Conservation (phyloP, 2,329 filamentous ascomycete species). For the Fusarium sterilihyphosum region DNA sequence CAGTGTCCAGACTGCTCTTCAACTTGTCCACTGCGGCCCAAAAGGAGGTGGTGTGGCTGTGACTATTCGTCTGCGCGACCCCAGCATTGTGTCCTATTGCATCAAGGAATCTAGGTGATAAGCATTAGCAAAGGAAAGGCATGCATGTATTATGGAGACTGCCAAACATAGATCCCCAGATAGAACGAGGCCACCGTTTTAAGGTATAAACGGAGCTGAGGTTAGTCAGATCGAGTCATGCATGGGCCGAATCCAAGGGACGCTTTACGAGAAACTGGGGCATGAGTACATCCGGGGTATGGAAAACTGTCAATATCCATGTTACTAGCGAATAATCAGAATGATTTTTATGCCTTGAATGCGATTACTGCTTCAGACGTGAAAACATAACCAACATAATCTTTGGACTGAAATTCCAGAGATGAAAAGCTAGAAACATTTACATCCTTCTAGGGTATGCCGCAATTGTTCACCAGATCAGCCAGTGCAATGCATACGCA, state of each 20-base stretch:
- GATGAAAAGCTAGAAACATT: not conserved
- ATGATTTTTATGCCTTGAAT: not conserved
- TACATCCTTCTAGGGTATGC: not conserved
- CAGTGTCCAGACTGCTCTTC: slow-evolving; percentile 49
- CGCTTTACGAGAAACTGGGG: not conserved
- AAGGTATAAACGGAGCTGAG: slow-evolving; percentile 12
- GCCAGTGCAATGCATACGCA: not conserved
- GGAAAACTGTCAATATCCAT: not conserved
- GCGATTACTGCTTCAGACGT: not conserved
- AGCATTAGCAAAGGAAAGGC: not conserved
- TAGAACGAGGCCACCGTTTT: not conserved
- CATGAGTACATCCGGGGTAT: not conserved
- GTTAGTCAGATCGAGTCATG: slow-evolving; percentile 1
- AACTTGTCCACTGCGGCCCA: slow-evolving; percentile 50
- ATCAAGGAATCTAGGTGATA: slow-evolving; percentile 5
- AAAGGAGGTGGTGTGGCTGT: slow-evolving; percentile 41
- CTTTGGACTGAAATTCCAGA: not conserved
- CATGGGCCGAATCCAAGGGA: not conserved
- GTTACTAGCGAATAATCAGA: not conserved
- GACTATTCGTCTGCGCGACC: not conserved
- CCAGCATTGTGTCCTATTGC: not conserved
- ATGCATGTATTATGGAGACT: not conserved
- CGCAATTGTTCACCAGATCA: not conserved
- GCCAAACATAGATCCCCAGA: not conserved
- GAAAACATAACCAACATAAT: not conserved